Base-by-base conservation (phyloP, 306 rosid species). In the Cicer judaicum region DNA sequence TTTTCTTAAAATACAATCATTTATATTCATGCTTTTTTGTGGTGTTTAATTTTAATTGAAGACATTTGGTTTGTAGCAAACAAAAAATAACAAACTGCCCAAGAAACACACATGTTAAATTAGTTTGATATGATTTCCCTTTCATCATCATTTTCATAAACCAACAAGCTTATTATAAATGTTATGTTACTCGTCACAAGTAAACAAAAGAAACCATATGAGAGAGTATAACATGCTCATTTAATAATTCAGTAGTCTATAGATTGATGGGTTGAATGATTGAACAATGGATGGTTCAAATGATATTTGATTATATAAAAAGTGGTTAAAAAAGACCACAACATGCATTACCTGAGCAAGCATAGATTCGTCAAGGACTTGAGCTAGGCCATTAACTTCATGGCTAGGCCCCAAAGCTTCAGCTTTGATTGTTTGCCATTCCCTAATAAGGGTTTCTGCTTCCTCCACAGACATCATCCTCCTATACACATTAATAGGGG, bases 321-420 rank as follows among this genome's bases (percentile, higher is more conserved):
- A 70, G 52, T 62, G 47, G 49, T 40, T 49, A 77, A 55, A 66
- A 67, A 66, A 70, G 64, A 73, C 72, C 64, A 66, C 73, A 43
- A 1, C 76, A 71, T 71, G 75, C 47, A 70, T 41, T 86, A 94
- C 98, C 98, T 95, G 97, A 79, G 80, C 84, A 86, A 92, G 98
- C 99, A 95, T 95, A 9, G 97, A 78, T 75, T 89, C 96, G 10
- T 86, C 99, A 67, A 95, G 99, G 83, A 95, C 88, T 62, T 90
- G 86, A 75, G 80, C 57, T 59, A 95, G 96, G 75, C 64, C 79
- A 79, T 84, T 69, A 68, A 85, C 85, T 85, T 86, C 84, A 85
- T 95, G 90, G 76, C 80, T 78, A 73, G 99, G 93, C 40, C 99
- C 99, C 89, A 95, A 78, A 88, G 97, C 99, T 82, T 92, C 90